Percentiles rank a stretch among this genome's conserved stretches.
Conservation (phyloP, 257 asterid species). For the Hygrophila difformis region DNA sequence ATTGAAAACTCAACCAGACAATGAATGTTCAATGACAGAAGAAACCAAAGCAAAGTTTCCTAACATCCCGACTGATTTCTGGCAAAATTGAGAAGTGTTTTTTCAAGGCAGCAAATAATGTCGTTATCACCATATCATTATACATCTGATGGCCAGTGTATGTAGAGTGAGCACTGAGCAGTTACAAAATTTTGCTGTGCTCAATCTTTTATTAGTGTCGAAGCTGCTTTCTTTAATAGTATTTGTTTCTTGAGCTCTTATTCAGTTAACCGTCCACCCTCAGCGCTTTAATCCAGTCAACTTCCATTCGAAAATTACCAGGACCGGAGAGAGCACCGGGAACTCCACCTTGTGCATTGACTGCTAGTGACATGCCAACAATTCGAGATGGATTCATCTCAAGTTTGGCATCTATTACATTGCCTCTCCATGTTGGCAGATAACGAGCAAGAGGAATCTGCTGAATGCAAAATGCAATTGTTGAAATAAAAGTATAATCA, state of each 20-base stretch:
- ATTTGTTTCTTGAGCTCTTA: neutral
- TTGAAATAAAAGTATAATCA: neutral
- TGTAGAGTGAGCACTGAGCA: neutral
- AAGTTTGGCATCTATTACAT: constrained; percentile 63
- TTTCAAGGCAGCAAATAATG: neutral
- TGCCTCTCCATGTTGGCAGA: constrained; percentile 95
- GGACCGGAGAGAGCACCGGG: constrained; percentile 72
- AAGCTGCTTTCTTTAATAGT: neutral
- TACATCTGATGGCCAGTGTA: neutral
- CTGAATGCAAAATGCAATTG: constrained; percentile 3
- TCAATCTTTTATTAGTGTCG: constrained; percentile 7
- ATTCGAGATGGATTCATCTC: constrained; percentile 92
- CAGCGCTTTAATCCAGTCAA: constrained; percentile 92
- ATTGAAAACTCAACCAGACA: no score
- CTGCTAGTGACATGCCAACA: constrained; percentile 73
- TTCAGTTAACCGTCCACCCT: constrained; percentile 29
- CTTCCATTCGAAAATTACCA: constrained; percentile 69
- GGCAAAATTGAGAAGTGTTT: constrained; percentile 6
- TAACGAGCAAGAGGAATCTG: constrained; percentile 88
- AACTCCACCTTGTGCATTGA: constrained; percentile 77
- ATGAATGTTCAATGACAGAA: neutral
- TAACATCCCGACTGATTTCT: neutral
- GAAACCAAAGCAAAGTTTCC: neutral
- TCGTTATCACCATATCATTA: neutral
- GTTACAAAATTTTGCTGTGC: constrained; percentile 1